Evolutionary conservation across 495 filamentous ascomycete species (phyloP).

Genomic region (Pyrenula massariospora): DNA sequence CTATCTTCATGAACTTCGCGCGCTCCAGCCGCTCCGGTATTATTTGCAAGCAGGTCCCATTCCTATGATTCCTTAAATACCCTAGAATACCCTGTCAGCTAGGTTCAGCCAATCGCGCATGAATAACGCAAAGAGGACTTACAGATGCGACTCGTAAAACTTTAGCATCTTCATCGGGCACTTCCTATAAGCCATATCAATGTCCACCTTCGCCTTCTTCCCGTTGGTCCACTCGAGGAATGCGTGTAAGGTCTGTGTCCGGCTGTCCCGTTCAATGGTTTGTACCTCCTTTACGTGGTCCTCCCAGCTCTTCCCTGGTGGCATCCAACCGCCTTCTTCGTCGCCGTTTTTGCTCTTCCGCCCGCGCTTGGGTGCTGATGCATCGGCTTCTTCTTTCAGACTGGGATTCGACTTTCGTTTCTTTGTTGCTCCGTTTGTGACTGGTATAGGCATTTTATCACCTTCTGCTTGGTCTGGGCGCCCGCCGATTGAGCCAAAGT

Average conservation of each 20-base stretch:
- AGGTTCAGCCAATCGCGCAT: no score
- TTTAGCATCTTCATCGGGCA: conserved; percentile 32
- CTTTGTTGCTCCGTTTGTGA: conserved; percentile 5
- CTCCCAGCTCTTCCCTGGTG: conserved; percentile 46
- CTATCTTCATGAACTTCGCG: no score
- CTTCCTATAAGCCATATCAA: conserved; percentile 27
- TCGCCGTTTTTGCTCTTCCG: conserved; percentile 7
- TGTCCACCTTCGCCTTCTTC: conserved; percentile 23
- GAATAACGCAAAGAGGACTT: conserved; percentile 8
- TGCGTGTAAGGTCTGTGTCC: conserved; percentile 27
- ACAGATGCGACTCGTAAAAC: conserved; percentile 36
- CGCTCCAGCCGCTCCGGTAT: no score
- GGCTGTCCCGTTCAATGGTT: conserved; percentile 40
- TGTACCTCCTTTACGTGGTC: conserved; percentile 39
- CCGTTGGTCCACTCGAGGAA: conserved; percentile 47
- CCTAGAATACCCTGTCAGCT: not conserved
- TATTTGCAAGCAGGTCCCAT: not conserved
- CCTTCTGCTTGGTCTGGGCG: conserved; percentile 23
- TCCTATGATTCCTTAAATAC: not conserved
- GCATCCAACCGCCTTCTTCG: conserved; percentile 28
- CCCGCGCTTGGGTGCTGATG: not conserved
- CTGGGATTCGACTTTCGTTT: conserved; percentile 8
- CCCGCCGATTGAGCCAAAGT: conserved; percentile 46
- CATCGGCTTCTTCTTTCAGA: conserved; percentile 3
- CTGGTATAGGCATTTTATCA: not conserved